Evolutionary conservation across 257 asterid species (phyloP).

Genomic region (Plectranthus barbatus): DNA sequence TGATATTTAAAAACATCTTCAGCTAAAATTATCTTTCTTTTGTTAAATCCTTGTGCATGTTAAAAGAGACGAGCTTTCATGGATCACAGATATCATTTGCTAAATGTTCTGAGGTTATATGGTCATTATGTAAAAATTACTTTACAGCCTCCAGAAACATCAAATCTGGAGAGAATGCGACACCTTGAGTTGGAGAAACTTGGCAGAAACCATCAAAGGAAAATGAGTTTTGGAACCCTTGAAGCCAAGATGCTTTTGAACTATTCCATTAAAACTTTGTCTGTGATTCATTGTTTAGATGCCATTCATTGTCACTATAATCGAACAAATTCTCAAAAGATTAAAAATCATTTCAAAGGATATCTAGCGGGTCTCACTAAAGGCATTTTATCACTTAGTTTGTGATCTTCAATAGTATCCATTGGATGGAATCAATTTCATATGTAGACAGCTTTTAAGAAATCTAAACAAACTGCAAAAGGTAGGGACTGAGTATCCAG

Average conservation of each 20-base stretch:
- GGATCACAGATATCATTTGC: background rate
- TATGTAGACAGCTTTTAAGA: background rate
- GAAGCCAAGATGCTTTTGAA: no score
- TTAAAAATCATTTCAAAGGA: background rate
- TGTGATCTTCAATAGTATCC: background rate
- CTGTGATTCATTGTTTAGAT: background rate
- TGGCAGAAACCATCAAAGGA: background rate
- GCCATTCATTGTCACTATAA: background rate
- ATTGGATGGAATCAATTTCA: background rate
- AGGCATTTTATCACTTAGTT: background rate
- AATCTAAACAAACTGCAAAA: background rate
- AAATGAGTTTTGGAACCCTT: background rate
- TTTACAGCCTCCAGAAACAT: background rate
- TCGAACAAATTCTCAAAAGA: background rate
- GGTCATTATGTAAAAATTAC: background rate
- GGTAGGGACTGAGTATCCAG: background rate
- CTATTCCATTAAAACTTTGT: background rate
- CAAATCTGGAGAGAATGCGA: background rate
- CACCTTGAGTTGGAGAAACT: background rate
- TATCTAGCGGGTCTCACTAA: background rate
- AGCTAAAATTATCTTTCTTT: background rate
- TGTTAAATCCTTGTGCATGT: background rate
- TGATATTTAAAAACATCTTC: conserved; percentile 2
- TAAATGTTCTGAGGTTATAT: background rate
- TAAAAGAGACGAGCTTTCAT: background rate